Percentiles rank a stretch among this genome's conserved stretches.
These are phyloP conservation scores for Orobanche coerulescens DNA, from an alignment of 257 asterid genomes.

Conservation along the genomic window DNA sequence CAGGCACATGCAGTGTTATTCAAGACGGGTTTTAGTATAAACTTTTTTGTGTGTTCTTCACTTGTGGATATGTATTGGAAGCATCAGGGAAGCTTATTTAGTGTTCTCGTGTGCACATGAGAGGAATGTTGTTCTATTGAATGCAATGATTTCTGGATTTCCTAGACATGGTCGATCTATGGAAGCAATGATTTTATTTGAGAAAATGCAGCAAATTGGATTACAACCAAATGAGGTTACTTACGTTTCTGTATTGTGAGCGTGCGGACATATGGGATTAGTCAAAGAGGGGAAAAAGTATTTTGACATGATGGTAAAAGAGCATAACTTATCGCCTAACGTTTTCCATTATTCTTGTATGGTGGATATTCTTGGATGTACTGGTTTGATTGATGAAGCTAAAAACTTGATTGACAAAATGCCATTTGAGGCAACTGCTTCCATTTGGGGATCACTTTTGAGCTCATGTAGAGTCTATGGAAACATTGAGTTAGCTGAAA, in stretches of 20 bases:
- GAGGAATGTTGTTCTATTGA: slow-evolving; percentile 65
- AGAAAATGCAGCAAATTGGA: slow-evolving; percentile 71
- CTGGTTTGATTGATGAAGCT: slow-evolving; percentile 66
- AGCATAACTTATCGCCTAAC: slow-evolving; percentile 50
- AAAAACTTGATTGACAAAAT: slow-evolving; percentile 55
- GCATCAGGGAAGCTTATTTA: slow-evolving; percentile 49
- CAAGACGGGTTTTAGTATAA: slow-evolving; percentile 47
- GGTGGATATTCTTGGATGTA: slow-evolving; percentile 78
- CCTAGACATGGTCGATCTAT: slow-evolving; percentile 59
- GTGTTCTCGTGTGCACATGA: slow-evolving; percentile 51
- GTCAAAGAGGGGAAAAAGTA: slow-evolving; percentile 62
- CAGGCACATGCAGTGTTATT: slow-evolving; percentile 53
- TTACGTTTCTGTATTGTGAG: slow-evolving; percentile 62
- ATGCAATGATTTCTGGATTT: slow-evolving; percentile 78
- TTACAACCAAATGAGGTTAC: slow-evolving; percentile 57
- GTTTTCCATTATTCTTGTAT: slow-evolving; percentile 70
- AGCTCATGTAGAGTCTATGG: slow-evolving; percentile 67
- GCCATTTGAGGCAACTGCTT: slow-evolving; percentile 77
- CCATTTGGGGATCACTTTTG: slow-evolving; percentile 90
- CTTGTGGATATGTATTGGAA: slow-evolving; percentile 83
- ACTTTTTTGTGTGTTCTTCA: slow-evolving; percentile 46
- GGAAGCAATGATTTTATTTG: slow-evolving; percentile 76
- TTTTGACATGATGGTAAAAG: slow-evolving; percentile 58
- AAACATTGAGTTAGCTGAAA: slow-evolving; percentile 68
- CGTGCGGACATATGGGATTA: slow-evolving; percentile 84